Evolutionary conservation across 2,329 filamentous ascomycete species (phyloP).

Genomic region (Botrytis porri): DNA sequence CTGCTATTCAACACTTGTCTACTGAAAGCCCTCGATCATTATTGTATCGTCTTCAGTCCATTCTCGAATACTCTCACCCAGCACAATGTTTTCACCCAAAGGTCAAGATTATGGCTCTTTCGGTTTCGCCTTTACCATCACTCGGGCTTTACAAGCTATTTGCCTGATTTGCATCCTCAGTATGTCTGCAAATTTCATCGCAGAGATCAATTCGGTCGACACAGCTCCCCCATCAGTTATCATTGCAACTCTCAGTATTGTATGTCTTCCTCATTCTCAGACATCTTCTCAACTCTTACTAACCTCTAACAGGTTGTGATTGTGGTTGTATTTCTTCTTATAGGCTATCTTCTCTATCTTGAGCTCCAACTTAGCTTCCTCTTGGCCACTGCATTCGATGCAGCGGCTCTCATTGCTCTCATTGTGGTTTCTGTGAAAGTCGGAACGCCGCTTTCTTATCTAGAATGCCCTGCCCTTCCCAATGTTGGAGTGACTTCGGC

Average conservation of each 20-base stretch:
- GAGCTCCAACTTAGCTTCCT: conserved; percentile 75
- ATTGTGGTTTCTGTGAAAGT: conserved; percentile 74
- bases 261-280: conserved; percentile 48
- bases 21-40: not conserved
- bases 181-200: conserved; percentile 78
- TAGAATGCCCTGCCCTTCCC: conserved; percentile 62
- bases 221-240: conserved; percentile 68
- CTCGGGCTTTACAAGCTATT: conserved; percentile 67
- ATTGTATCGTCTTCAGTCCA: not conserved
- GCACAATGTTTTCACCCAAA: conserved; percentile 23
- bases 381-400: conserved; percentile 63
- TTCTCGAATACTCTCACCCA: not conserved
- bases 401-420: conserved; percentile 69
- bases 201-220: conserved; percentile 65
- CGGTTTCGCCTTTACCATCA: conserved; percentile 73
- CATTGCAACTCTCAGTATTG: conserved; percentile 74
- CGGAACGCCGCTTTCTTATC: conserved; percentile 75
- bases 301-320: conserved; percentile 46
- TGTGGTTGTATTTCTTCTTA: conserved; percentile 60
- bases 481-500: conserved; percentile 42
- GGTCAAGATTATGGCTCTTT: conserved; percentile 55
- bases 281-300: not conserved
- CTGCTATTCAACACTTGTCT: not conserved
- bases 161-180: conserved; percentile 76
- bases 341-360: conserved; percentile 80